Conservation (phyloP, 1,139 yeast species). For the Petasospora rhodanensis region DNA sequence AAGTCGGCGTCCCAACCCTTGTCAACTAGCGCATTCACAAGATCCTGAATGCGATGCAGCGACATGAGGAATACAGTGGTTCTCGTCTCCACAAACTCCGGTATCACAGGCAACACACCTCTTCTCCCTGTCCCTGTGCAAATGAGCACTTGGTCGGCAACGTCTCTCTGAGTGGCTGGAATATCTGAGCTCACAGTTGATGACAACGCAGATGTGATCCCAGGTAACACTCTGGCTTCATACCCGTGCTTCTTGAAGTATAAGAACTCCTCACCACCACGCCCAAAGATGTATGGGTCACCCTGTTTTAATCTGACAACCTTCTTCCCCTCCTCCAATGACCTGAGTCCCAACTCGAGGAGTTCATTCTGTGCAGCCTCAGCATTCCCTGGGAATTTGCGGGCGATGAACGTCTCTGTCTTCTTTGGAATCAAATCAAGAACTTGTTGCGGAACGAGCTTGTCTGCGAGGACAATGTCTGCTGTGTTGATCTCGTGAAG, state of each 20-base stretch:
- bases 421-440: conserved; percentile 71
- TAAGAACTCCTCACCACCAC: conserved; percentile 90
- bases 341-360: conserved; percentile 62
- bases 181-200: conserved; percentile 83
- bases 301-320: conserved; percentile 95
- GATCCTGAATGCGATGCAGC: conserved; percentile 70
- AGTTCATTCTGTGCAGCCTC: conserved; percentile 89
- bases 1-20: conserved; percentile 65
- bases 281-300: conserved; percentile 93
- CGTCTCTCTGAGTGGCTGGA: conserved; percentile 90
- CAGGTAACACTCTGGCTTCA: conserved; percentile 74
- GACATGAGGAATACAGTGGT: conserved; percentile 93
- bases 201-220: conserved; percentile 85
- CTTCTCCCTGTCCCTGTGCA: conserved; percentile 95
- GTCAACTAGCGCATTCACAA: conserved; percentile 54
- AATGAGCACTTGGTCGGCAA: conserved; percentile 86
- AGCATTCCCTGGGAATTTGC: conserved; percentile 96
- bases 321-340: conserved; percentile 58
- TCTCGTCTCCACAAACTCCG: conserved; percentile 64
- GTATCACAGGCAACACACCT: conserved; percentile 76
- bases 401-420: conserved; percentile 78
- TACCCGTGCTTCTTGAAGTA: conserved; percentile 67
- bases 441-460: conserved; percentile 86
- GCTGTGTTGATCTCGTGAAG: conserved; percentile 75
- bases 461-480: conserved; percentile 83